Evolutionary conservation across 2,329 filamentous ascomycete genomes (phyloP).

Genomic region (Zymoseptoria brevis): DNA sequence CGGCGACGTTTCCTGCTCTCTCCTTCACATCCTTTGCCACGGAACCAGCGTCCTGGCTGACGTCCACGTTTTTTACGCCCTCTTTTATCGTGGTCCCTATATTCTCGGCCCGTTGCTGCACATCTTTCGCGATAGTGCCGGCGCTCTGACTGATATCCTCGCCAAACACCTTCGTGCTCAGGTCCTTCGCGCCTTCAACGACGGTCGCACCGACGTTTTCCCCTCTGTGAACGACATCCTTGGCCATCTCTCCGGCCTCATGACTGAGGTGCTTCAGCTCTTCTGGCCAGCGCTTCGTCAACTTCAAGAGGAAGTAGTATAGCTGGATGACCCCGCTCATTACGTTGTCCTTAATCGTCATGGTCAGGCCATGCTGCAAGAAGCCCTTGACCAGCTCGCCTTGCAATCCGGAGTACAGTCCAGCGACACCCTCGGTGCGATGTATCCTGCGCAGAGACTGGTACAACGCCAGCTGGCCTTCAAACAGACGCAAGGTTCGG

Average conservation of each 20-base stretch:
- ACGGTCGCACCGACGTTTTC: slow-evolving; percentile 19
- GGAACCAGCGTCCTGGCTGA: not conserved
- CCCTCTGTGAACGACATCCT: slow-evolving; percentile 16
- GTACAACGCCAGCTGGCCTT: slow-evolving; percentile 25
- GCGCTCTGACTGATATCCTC: slow-evolving; percentile 26
- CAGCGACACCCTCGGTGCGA: slow-evolving; percentile 53
- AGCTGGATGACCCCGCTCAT: slow-evolving; percentile 63
- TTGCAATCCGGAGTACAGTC: slow-evolving; percentile 67
- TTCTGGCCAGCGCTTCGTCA: slow-evolving; percentile 35
- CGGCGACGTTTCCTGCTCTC: slow-evolving; percentile 25
- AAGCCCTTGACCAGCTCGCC: slow-evolving; percentile 77
- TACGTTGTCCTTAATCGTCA: slow-evolving; percentile 74
- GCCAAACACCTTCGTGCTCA: slow-evolving; percentile 16
- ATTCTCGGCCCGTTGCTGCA: slow-evolving; percentile 24
- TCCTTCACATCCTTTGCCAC: not conserved
- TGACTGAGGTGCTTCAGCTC: slow-evolving; percentile 29
- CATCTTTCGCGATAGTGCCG: slow-evolving; percentile 6
- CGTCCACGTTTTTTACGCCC: slow-evolving; percentile 14
- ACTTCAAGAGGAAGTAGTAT: slow-evolving; percentile 58
- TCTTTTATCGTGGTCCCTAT: slow-evolving; percentile 3
- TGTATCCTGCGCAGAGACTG: slow-evolving; percentile 27
- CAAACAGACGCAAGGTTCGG: slow-evolving; percentile 17
- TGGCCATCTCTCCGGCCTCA: slow-evolving; percentile 8
- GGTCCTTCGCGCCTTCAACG: slow-evolving; percentile 9
- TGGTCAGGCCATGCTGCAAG: slow-evolving; percentile 77